phyloP scores from a whole-genome alignment of 2,329 filamentous ascomycete genomes.

The Cladophialophora bantiana region DNA sequence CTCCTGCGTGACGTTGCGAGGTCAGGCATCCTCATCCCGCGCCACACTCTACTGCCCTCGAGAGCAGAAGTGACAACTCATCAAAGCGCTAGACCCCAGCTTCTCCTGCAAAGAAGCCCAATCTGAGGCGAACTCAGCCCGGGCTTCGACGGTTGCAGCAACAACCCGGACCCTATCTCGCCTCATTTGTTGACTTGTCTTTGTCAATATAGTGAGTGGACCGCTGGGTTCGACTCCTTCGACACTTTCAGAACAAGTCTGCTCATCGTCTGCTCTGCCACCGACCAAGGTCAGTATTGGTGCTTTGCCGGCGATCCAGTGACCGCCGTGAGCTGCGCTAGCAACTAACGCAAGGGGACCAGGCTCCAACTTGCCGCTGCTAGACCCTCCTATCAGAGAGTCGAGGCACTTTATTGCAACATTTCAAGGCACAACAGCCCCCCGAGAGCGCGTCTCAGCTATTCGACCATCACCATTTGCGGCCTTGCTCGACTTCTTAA shows the following conservation, averaged over 20 bases:
- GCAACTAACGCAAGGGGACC: constrained; percentile 51
- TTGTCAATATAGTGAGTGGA: constrained; percentile 36
- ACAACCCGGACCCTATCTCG: constrained; percentile 32
- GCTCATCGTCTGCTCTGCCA: constrained; percentile 13
- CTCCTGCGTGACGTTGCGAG: constrained; percentile 17
- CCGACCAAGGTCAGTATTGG: constrained; percentile 36
- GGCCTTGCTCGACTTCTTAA: constrained; percentile 21
- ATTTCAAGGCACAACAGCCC: constrained; percentile 33
- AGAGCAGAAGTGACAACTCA: constrained; percentile 50
- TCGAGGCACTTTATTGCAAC: constrained; percentile 27
- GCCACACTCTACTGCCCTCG: constrained; percentile 26
- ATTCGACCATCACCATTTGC: constrained; percentile 26
- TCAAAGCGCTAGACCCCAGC: constrained; percentile 47
- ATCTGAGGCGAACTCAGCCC: constrained; percentile 42
- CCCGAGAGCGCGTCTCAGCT: constrained; percentile 32
- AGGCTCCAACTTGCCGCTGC: constrained; percentile 49
- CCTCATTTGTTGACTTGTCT: constrained; percentile 37
- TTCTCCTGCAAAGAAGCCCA: constrained; percentile 54
- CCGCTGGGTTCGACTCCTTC: constrained; percentile 30
- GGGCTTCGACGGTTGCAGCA: constrained; percentile 26
- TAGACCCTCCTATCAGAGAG: constrained; percentile 52
- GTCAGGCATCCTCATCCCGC: constrained; percentile 33
- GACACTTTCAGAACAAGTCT: constrained; percentile 22
- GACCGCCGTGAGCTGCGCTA: constrained; percentile 52
- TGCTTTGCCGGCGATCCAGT: constrained; percentile 47